Evolutionary conservation across 2,329 filamentous ascomycete species (phyloP), one percentile per base, ranked within the genome.

Genomic region (Penicillium occitanis): DNA sequence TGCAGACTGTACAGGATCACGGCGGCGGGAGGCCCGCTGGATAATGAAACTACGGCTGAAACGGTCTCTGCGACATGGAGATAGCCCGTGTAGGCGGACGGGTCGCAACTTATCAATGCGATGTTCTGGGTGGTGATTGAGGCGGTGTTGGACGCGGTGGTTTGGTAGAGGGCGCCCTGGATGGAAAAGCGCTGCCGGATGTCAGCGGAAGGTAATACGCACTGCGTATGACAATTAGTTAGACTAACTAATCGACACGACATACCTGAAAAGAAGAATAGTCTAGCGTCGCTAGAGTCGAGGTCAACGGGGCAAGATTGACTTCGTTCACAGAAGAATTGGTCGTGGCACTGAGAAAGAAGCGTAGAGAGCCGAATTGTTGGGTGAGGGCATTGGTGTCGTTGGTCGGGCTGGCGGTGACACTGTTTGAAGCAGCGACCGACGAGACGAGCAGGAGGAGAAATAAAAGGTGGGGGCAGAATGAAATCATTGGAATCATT

Each of bases 71-170:
- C 73, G 10, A 73, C 77, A 68, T 74, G 71, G 35, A 79, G 68
- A 37, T 76, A 74, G n/a, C 78, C 79, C 11, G 74, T 68, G 68
- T 81, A 82, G 28, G 73, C 74, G 42, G 73, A 71, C 1, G 71
- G 67, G 68, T 82, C 80, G 69, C 80, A 82, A 50, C 76, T 77
- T 62, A 82, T 70, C 57, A 78, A 77, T 61, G 78, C 78, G 65
- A 82, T 80, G 22, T 72, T 68, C 22, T 33, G 42, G 10, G 60
- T 5, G 2, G 42, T 46, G 37, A 63, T 25, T 5, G 65, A 63
- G 50, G 65, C 65, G 14, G 65, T 35, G 61, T 63, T 66, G 65
- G 60, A 46, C 8, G 60, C n/a, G 5, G 51, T 60, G 3, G 61
- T 63, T 28, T 44, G 33, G 3, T 46, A 55, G 5, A 66, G 35